These are phyloP conservation scores for Euphorbia pulcherrima DNA, from an alignment of 345 rosid genomes.

Conservation along the genomic window DNA sequence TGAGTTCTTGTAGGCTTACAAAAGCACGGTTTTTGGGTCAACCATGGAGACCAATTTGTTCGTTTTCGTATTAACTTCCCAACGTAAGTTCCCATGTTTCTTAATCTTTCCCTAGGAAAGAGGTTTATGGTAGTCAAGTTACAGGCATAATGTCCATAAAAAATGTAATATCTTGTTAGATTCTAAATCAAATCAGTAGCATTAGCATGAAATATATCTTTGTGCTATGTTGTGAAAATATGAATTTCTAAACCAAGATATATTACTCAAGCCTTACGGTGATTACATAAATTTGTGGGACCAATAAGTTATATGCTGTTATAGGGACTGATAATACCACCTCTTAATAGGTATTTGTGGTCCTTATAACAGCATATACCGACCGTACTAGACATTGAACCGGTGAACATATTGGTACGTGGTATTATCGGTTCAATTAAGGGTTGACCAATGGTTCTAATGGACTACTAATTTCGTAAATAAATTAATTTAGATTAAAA, in stretches of 20 bases:
- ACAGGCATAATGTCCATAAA: neutral
- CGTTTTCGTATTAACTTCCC: conserved; percentile 76
- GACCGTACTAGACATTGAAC: no score
- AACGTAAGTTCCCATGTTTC: conserved; percentile 45
- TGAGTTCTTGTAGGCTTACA: conserved; percentile 58
- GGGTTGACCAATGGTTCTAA: no score
- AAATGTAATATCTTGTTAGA: neutral
- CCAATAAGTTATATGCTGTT: neutral
- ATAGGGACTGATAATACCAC: no score
- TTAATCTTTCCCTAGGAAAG: neutral
- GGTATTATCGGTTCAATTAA: no score
- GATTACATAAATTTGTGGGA: neutral
- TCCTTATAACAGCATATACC: no score
- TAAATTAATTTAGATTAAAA: no score
- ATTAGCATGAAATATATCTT: neutral
- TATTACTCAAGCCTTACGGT: neutral
- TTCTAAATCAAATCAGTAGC: neutral
- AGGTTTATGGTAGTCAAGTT: neutral
- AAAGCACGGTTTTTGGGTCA: conserved; percentile 58
- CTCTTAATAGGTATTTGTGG: no score
- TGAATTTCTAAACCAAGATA: neutral
- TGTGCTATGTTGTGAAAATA: neutral
- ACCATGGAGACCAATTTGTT: conserved; percentile 86
- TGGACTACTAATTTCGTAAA: no score
- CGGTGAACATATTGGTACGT: no score